Evolutionary conservation across 1,284 basidiomycete genomes (phyloP), one percentile per base, ranked within the genome.

Genomic region (Fistulina hepatica): DNA sequence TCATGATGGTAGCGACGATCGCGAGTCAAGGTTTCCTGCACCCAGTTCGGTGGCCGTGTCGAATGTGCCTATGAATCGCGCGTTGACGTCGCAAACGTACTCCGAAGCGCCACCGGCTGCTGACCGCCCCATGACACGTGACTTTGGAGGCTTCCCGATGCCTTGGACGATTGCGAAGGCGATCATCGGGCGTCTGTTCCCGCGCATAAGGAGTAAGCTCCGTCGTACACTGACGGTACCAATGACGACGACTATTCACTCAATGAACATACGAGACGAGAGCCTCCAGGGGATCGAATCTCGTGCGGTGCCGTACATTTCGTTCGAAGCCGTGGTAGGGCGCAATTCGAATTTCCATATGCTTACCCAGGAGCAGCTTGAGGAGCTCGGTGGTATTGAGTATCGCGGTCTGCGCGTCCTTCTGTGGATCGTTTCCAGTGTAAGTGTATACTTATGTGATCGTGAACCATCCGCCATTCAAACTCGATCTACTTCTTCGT

Each of bases 311-410:
- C 71, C 82, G 1, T 97, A 97, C 56, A 78, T 97, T 35, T 74
- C 81, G 2, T 97, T 97, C 54, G 75, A 86, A 28, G 83, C 85
- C 0, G 61, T 75, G 9, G 88, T 94, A 3, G 86, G 86, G 0
- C 68, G 83, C 37, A 97, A 97, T 56, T 94, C 89, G 16, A 65
- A 72, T n/a, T 97, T 98, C 54, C 73, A 77, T 34, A 65, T 73
- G 27, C 60, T 97, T 37, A 86, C 81, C 0, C 71, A 76, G 23
- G 84, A 90, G 38, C 83, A 97, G 52, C 65, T 89, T 48, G 85
- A 94, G 45, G 91, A 97, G 58, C 65, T 97, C 5, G 92, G 92
- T 6, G 93, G 93, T 5, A 84, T 95, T 11, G 94, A 98, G 57
- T 97, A 91, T 52, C 73, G 90, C n/a, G 90, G 84, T 2, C 60